Percentiles rank a stretch among this genome's conserved stretches.
Evolutionary conservation across 805 yeast species (phyloP).

Genomic region (Yarrowia sp.): DNA sequence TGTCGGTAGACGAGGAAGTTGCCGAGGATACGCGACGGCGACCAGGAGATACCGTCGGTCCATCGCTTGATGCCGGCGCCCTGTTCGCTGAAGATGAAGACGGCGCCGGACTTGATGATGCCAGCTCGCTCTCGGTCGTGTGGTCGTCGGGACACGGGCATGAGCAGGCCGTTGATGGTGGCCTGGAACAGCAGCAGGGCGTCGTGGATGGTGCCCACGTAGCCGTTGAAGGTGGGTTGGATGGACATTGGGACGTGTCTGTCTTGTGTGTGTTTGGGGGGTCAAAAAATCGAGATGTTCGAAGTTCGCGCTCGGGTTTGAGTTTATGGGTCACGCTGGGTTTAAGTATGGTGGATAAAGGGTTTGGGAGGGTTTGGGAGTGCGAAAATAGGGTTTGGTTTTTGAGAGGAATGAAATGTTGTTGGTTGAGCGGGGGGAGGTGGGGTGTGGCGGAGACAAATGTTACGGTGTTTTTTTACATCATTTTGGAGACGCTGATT

Average conservation of each 20-base stretch:
- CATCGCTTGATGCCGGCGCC: conserved; percentile 85
- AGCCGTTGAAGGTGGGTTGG: conserved; percentile 73
- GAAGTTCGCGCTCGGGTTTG: conserved; percentile 32
- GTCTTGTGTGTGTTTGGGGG: too few relatives aligned
- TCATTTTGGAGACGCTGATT: too few relatives aligned
- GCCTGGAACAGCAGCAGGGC: conserved; percentile 84
- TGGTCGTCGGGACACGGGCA: conserved; percentile 76
- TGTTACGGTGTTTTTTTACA: too few relatives aligned
- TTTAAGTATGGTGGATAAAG: conserved; percentile 37
- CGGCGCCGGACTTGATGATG: conserved; percentile 75
- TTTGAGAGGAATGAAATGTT: too few relatives aligned
- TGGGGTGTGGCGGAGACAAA: too few relatives aligned
- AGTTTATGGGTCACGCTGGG: conserved; percentile 38
- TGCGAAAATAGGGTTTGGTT: too few relatives aligned
- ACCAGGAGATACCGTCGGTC: conserved; percentile 98
- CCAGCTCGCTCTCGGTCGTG: conserved; percentile 74
- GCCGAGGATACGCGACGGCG: conserved; percentile 87
- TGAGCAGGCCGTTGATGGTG: conserved; percentile 65
- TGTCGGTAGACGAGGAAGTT: conserved; percentile 85
- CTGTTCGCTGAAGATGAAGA: conserved; percentile 86
- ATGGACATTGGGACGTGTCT: conserved; percentile 41
- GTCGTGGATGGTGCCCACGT: conserved; percentile 80
- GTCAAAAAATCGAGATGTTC: too few relatives aligned
- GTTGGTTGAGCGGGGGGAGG: too few relatives aligned
- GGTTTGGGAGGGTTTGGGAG: conserved; percentile 4